Evolutionary conservation across 805 yeast genomes (phyloP).

Genomic region (Clavispora fructus): DNA sequence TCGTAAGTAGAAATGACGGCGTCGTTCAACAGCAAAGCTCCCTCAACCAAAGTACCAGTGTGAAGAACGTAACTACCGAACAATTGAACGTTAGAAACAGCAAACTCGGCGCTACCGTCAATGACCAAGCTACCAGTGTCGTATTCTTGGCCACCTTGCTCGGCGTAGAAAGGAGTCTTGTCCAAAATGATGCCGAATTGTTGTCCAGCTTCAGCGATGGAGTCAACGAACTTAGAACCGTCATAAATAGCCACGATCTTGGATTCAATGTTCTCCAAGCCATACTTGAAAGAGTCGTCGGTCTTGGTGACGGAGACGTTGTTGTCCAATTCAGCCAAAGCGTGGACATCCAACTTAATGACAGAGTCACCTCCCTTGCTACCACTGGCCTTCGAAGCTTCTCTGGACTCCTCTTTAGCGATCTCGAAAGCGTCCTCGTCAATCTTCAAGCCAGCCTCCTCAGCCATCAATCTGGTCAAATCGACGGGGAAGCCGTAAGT

Average conservation of each 20-base stretch:
- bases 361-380: conserved; percentile 49
- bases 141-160: conserved; percentile 98
- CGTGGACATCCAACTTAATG: conserved; percentile 87
- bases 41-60: conserved; percentile 82
- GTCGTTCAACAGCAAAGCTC: conserved; percentile 62
- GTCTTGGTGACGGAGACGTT: conserved; percentile 67
- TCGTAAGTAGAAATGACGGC: conserved; percentile 81
- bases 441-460: conserved; percentile 88
- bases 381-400: conserved; percentile 90
- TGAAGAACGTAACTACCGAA: conserved; percentile 96
- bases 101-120: conserved; percentile 83
- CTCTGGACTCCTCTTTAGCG: conserved; percentile 84
- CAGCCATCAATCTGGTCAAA: conserved; percentile 96
- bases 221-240: conserved; percentile 55
- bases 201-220: conserved; percentile 30
- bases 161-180: conserved; percentile 94
- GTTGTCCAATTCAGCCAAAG: conserved; percentile 64
- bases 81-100: conserved; percentile 84
- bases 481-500: conserved; percentile 99
- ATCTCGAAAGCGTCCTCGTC: conserved; percentile 90
- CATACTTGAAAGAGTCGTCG: conserved; percentile 77
- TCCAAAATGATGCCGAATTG: conserved; percentile 82
- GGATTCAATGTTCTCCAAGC: conserved; percentile 62
- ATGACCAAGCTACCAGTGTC: conserved; percentile 91
- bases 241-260: conserved; percentile 66